A percentile compares a stretch with the other conserved stretches of the same genome.
These are phyloP conservation scores for Aspergillus sclerotiicarbonarius DNA, from an alignment of 495 filamentous ascomycete species.

Conservation along the genomic window DNA sequence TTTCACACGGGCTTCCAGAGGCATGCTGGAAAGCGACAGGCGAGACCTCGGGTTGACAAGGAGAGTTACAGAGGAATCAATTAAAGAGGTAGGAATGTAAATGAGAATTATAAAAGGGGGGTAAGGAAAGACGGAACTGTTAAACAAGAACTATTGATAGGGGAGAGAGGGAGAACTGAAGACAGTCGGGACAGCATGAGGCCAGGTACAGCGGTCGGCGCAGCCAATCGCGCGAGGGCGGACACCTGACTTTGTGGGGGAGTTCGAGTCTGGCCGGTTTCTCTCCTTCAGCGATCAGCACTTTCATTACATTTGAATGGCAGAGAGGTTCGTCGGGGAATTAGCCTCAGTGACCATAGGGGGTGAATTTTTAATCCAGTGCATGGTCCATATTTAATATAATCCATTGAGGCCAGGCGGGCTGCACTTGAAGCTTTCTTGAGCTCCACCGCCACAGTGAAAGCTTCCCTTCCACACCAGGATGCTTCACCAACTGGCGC, in stretches of 20 bases:
- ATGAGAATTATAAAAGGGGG: slow-evolving; percentile 14
- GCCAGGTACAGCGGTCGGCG: slow-evolving; percentile 16
- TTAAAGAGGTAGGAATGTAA: slow-evolving; percentile 17
- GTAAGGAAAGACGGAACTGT: slow-evolving; percentile 12
- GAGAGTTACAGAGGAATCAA: slow-evolving; percentile 12
- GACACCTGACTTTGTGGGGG: slow-evolving; percentile 24
- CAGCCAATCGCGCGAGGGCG: slow-evolving; percentile 17
- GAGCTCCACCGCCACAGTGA: no score
- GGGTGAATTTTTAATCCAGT: no score
- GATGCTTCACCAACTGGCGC: no score
- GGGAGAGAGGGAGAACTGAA: slow-evolving; percentile 11
- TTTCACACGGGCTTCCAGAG: slow-evolving; percentile 80
- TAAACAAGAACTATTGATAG: neutral
- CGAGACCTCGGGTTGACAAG: slow-evolving; percentile 14
- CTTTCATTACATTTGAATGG: neutral
- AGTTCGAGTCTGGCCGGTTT: slow-evolving; percentile 5
- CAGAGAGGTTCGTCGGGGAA: no score
- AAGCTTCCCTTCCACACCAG: no score
- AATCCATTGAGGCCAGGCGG: no score
- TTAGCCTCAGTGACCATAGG: no score
- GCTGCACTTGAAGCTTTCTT: no score
- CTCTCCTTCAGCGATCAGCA: neutral
- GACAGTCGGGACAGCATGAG: slow-evolving; percentile 1
- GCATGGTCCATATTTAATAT: no score
- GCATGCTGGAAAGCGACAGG: slow-evolving; percentile 32